These are phyloP conservation scores for Vitis hybrid DNA, from an alignment of 177 flowering plant species.

Conservation along the genomic window DNA sequence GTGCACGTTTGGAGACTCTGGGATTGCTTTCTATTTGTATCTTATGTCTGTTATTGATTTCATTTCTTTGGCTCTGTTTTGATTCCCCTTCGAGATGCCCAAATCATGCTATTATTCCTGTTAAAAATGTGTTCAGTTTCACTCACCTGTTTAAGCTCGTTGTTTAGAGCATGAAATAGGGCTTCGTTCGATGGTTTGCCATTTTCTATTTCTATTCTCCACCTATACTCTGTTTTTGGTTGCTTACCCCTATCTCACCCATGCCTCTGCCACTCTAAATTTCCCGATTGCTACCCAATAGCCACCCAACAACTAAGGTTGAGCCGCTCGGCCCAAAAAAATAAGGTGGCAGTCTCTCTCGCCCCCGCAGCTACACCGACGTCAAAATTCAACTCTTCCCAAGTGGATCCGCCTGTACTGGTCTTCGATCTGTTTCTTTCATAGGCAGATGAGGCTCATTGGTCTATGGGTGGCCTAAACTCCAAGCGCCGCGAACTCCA, in stretches of 20 bases:
- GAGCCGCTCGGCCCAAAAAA: conserved; percentile 67
- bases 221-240: no score
- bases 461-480: conserved; percentile 93
- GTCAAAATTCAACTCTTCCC: conserved; percentile 41
- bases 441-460: conserved; percentile 90
- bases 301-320: conserved; percentile 37
- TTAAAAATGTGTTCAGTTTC: no score
- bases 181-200: no score
- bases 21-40: no score
- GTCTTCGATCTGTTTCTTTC: conserved; percentile 66
- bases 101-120: no score
- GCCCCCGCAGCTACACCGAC: conserved; percentile 73
- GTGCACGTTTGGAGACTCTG: no score
- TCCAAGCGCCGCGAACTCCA: conserved; percentile 66
- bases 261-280: background rate
- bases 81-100: no score
- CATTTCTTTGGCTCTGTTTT: no score
- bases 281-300: background rate
- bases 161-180: no score
- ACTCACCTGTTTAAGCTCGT: no score
- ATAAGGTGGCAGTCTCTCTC: conserved; percentile 82
- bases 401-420: conserved; percentile 72
- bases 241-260: background rate
- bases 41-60: no score
- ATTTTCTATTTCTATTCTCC: no score